A percentile compares a stretch with the other conserved stretches of the same genome.
Evolutionary conservation across 225 moss, liverwort and hornwort species (phyloP).

Genomic region (Bryum argenteum): DNA sequence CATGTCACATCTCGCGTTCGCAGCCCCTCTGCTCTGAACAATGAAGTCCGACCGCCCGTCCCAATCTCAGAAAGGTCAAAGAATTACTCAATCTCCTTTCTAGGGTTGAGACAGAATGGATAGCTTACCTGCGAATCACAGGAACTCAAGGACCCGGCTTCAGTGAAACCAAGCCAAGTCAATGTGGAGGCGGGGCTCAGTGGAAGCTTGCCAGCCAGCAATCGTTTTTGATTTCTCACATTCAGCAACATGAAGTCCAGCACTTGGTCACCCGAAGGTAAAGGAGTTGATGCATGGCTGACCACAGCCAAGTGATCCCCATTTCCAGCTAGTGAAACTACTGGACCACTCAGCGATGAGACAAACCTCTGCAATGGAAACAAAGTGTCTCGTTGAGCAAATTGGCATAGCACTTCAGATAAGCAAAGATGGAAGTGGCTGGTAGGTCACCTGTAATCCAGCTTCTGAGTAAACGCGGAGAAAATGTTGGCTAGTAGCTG

Average conservation of each 20-base stretch:
- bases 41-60: too few relatives aligned
- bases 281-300: slow-evolving; percentile 65
- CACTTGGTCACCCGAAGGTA: slow-evolving; percentile 81
- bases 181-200: slow-evolving; percentile 74
- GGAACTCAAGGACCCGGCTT: slow-evolving; percentile 71
- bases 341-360: slow-evolving; percentile 60
- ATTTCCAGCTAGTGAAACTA: slow-evolving; percentile 76
- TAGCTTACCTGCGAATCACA: slow-evolving; percentile 77
- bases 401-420: too few relatives aligned
- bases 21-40: too few relatives aligned
- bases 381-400: not conserved
- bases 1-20: not conserved
- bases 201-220: slow-evolving; percentile 65
- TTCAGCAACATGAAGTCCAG: slow-evolving; percentile 66
- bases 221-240: slow-evolving; percentile 51
- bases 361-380: slow-evolving; percentile 53
- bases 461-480: slow-evolving; percentile 85
- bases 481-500: slow-evolving; percentile 76
- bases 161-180: slow-evolving; percentile 89
- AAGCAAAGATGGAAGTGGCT: not conserved
- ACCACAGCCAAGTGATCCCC: slow-evolving; percentile 69
- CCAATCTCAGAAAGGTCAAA: too few relatives aligned
- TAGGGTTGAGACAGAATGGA: not conserved
- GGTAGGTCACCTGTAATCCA: slow-evolving; percentile 71
- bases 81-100: not conserved